phyloP scores from a whole-genome alignment of 73 alveolate genomes.

The Breviolum minutum region DNA sequence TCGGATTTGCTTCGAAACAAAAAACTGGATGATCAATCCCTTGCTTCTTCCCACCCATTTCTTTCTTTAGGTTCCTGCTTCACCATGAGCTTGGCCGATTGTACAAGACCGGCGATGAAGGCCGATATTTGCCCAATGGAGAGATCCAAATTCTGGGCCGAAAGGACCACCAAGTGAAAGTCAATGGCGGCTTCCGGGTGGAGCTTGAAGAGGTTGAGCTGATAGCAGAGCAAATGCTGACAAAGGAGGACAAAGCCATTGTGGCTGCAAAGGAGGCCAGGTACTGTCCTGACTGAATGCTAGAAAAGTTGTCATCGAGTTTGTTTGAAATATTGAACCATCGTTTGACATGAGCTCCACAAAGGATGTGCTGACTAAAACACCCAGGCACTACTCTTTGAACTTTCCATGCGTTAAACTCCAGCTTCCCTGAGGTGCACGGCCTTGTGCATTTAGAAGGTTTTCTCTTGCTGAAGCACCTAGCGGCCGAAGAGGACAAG shows the following conservation, averaged over 20 bases:
- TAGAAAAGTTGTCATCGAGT: background rate
- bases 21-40: background rate
- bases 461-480: background rate
- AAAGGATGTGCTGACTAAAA: too few species aligned
- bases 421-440: too few species aligned
- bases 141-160: conserved; percentile 44
- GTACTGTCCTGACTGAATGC: background rate
- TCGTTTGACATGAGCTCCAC: too few species aligned
- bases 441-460: too few species aligned
- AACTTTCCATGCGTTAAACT: too few species aligned
- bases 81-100: background rate
- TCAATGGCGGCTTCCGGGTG: conserved; percentile 33
- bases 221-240: background rate
- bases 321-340: background rate
- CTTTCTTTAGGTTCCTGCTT: background rate
- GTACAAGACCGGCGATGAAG: conserved; percentile 14
- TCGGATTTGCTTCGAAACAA: background rate
- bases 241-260: background rate
- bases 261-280: background rate
- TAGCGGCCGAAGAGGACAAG: background rate
- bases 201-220: conserved; percentile 32
- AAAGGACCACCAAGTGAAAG: conserved; percentile 39
- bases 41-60: too few species aligned
- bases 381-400: too few species aligned
- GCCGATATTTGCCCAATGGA: background rate